A percentile compares a stretch with the other conserved stretches of the same genome.
Conservation (phyloP, 495 filamentous ascomycete genomes). For the Letharia lupina region DNA sequence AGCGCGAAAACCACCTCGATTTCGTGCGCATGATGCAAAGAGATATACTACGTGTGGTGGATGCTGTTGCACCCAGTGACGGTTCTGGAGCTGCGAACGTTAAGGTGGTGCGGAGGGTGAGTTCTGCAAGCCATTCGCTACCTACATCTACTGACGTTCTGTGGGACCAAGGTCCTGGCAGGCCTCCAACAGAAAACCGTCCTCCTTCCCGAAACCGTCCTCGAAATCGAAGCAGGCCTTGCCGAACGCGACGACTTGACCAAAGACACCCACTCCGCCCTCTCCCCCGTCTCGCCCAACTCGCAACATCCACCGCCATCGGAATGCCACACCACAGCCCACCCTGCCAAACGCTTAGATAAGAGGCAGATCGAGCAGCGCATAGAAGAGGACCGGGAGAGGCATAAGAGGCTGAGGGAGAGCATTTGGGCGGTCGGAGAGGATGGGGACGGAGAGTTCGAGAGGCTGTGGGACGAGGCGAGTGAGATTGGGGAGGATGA, state of each 20-base stretch:
- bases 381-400: conserved; percentile 92
- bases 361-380: conserved; percentile 86
- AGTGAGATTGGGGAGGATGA: conserved; percentile 84
- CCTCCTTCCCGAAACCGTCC: conserved; percentile 56
- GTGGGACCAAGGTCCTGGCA: conserved; percentile 49
- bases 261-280: conserved; percentile 16
- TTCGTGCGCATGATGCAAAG: conserved; percentile 91
- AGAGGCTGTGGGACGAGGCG: conserved; percentile 68
- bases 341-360: conserved; percentile 50
- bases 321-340: conserved; percentile 22
- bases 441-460: conserved; percentile 51
- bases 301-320: conserved; percentile 17
- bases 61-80: conserved; percentile 79
- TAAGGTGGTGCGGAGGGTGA: conserved; percentile 74
- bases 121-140: conserved; percentile 6
- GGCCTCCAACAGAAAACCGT: conserved; percentile 59
- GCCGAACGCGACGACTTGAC: conserved; percentile 55
- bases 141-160: neutral
- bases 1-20: conserved; percentile 60
- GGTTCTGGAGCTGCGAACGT: conserved; percentile 89
- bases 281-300: conserved; percentile 25
- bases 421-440: conserved; percentile 76
- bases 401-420: conserved; percentile 84
- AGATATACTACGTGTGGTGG: conserved; percentile 81
- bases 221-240: conserved; percentile 71